phyloP scores from a whole-genome alignment of 352 stramenopile genomes.

The Pythium brassicae region DNA sequence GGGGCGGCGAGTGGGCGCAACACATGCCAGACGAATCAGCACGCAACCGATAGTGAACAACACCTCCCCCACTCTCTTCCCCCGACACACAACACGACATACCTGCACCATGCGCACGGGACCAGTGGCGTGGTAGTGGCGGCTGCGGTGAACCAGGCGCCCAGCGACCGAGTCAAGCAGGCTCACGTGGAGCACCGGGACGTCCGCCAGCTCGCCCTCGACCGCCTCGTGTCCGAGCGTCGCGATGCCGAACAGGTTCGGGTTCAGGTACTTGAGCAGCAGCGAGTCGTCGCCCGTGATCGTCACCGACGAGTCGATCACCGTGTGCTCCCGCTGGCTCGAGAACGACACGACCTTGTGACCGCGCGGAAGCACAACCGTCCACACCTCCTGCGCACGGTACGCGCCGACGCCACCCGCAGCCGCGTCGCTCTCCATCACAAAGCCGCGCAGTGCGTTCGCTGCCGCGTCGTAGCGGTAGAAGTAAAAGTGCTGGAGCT shows the following conservation, averaged over 20 bases:
- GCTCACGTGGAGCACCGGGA: conserved; percentile 80
- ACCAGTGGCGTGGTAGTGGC: conserved; percentile 72
- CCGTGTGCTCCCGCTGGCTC: conserved; percentile 50
- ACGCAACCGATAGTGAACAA: too few species aligned
- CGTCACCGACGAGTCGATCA: conserved; percentile 75
- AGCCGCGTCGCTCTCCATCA: conserved; percentile 30
- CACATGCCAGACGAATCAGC: too few species aligned
- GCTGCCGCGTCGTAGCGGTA: conserved; percentile 54
- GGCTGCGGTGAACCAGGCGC: conserved; percentile 89
- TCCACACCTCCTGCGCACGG: conserved; percentile 55
- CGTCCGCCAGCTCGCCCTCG: conserved; percentile 23
- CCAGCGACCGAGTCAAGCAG: conserved; percentile 94
- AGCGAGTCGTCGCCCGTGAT: conserved; percentile 94
- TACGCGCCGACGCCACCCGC: conserved; percentile 20
- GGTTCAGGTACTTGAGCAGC: conserved; percentile 98
- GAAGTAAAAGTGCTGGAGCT: conserved; percentile 77
- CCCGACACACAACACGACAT: conserved; percentile 9
- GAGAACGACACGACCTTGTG: conserved; percentile 53
- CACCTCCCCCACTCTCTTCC: background rate
- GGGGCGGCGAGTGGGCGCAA: too few species aligned
- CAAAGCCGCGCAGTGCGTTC: conserved; percentile 54
- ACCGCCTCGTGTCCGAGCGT: conserved; percentile 64
- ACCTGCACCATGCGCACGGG: conserved; percentile 72
- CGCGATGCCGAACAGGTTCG: conserved; percentile 91
- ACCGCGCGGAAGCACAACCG: conserved; percentile 57